Percentiles rank a stretch among this genome's conserved stretches.
phyloP scores from a whole-genome alignment of 805 yeast species.

The Myxozyma kluyveri region DNA sequence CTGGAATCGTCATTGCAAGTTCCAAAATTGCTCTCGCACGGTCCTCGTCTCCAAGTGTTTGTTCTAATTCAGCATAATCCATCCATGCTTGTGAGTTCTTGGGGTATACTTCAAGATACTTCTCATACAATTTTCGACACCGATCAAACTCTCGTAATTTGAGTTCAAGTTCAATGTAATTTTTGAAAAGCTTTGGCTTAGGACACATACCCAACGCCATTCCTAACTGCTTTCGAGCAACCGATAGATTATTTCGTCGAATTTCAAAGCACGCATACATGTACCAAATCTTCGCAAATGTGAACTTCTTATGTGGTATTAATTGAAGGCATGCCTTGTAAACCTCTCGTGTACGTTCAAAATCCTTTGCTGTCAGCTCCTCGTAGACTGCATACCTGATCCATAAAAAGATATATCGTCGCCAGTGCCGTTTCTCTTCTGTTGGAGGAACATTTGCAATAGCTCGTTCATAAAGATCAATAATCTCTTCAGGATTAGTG shows the following conservation, averaged over 20 bases:
- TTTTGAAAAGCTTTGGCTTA: conserved; percentile 54
- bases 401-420: conserved; percentile 69
- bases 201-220: conserved; percentile 67
- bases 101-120: conserved; percentile 54
- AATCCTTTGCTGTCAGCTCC: conserved; percentile 50
- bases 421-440: conserved; percentile 53
- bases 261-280: conserved; percentile 69
- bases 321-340: conserved; percentile 51
- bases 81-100: conserved; percentile 50
- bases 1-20: conserved; percentile 43
- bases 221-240: conserved; percentile 70
- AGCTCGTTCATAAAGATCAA: conserved; percentile 48
- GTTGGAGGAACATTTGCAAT: conserved; percentile 44
- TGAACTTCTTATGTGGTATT: conserved; percentile 59
- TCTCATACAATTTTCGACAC: conserved; percentile 68
- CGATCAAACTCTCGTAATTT: conserved; percentile 75
- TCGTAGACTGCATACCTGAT: conserved; percentile 59
- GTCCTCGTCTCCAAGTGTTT: conserved; percentile 60
- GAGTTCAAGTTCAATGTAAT: conserved; percentile 67
- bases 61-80: conserved; percentile 67
- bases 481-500: conserved; percentile 35
- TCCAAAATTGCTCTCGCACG: conserved; percentile 65
- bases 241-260: conserved; percentile 49
- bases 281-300: conserved; percentile 75
- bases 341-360: conserved; percentile 47